Base-by-base conservation (phyloP, 192 early-diverging fungal genomes). In the Bifiguratus adelaidae region DNA sequence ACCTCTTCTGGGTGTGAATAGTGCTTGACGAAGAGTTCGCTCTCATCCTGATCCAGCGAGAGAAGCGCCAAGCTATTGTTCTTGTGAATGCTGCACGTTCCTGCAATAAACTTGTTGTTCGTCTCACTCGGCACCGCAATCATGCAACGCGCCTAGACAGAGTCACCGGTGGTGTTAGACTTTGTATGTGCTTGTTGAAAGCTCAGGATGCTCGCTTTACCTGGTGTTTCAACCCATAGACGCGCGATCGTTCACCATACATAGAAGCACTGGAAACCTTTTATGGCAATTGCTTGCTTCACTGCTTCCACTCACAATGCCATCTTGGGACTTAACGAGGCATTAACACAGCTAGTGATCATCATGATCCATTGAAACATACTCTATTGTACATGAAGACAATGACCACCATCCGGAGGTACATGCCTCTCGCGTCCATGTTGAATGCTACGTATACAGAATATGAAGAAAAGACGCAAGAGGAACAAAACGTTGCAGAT, bases 101-200 rank as follows among this genome's bases (percentile, higher is more conserved):
- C 88, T 22, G 82, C 79, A 37, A 88, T 56, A 61, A 86, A 91
- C 42, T 82, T 57, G 47, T 71, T 83, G 9, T 79, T 70, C n/a
- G 82, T 79, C 26, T 53, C 44, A 20, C 63, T 50, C 15, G 37
- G 37, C 23, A 85, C 70, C 5, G 81, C 53, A 11, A 71, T 67
- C 4, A 89, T 42, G 44, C 74, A 74, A 11, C 80, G 67, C n/a
- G 78, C 65, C 75, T 81, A 30, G 29, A n/a, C 6, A 25, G 25
- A n/a, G 9, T 37, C 23, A 44, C 16, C 9, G 13, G 30, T 30
- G n/a, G 5, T 11, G 3, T 12, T 22, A 18, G 1, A 30, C 13
- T 15, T n/a, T 4, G 18, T 12, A 36, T 28, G 1, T 3, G 9
- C 22, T 19, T n/a, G 29, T 32, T 11, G 34, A 44, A 25, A n/a